Base-by-base conservation (phyloP, 352 stramenopile genomes). In the Pythium rishiriense region DNA sequence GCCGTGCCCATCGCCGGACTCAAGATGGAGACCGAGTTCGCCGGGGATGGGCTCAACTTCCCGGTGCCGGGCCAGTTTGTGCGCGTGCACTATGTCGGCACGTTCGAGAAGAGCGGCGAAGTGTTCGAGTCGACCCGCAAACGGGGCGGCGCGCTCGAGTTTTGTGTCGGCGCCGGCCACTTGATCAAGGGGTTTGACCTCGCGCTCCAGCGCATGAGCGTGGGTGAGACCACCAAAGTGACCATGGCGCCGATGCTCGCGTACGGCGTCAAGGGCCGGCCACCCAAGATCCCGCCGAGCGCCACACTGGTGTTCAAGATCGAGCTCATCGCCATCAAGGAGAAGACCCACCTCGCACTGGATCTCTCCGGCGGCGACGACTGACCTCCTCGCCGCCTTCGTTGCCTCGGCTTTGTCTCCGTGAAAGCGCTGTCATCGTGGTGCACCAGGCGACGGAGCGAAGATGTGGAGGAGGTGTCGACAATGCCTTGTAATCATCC, bases 301-400 rank as follows among this genome's bases (percentile, higher is more conserved):
- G 70, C 81, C 8, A 84, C 79, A n/a, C 72, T 93, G 0, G 70
- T 91, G 25, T 93, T 91, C 58, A 85, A 83, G 43, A 89, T 91
- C 58, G 82, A 93, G 58, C 74, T 93, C 21, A 91, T 93, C 57
- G 83, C 70, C 41, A 87, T 93, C 68, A 86, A 91, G 52, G 84
- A 91, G 59, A 92, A 88, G 57, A 62, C 88, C 39, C 67, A 81
- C 22, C 66, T 79, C 31, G 56, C 59, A 6, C 17, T 59, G 49
- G 8, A 70, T 68, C 26, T 58, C 65, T 43, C 51, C 22, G 55
- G 31, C 19, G 61, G 24, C 10, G 59, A 66, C 47, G 51, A 48
- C 29, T 66, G 50, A 48, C 15, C 33, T 9, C 10, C n/a, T n/a
- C n/a, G n/a, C n/a, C n/a, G n/a, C n/a, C n/a, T n/a, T n/a, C n/a